Evolutionary conservation across 805 yeast species (phyloP).

Genomic region (Kodamaea hsintzibuensis): DNA sequence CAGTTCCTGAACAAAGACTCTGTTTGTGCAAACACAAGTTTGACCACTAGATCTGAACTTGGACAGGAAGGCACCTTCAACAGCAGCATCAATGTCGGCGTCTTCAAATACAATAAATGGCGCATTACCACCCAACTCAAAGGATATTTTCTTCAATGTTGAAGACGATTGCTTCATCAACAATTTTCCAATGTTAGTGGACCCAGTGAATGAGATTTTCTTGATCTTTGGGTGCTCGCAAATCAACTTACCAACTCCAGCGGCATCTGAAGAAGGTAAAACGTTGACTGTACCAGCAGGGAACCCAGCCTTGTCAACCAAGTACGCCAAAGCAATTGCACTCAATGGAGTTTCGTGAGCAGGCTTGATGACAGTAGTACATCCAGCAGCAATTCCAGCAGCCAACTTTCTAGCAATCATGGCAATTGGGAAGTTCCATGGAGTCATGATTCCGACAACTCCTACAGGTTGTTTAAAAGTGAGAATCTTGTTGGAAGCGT

Average conservation of each 20-base stretch:
- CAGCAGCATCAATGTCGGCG: slow-evolving; percentile 66
- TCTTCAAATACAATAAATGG: slow-evolving; percentile 76
- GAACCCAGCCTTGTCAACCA: slow-evolving; percentile 67
- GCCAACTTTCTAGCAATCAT: slow-evolving; percentile 76
- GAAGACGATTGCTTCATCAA: slow-evolving; percentile 61
- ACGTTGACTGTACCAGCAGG: slow-evolving; percentile 71
- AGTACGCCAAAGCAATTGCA: slow-evolving; percentile 64
- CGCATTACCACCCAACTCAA: slow-evolving; percentile 82
- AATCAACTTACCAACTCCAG: slow-evolving; percentile 54
- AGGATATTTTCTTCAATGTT: slow-evolving; percentile 66
- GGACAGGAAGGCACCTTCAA: slow-evolving; percentile 62
- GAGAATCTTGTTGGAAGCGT: slow-evolving; percentile 49
- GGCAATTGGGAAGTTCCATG: slow-evolving; percentile 84
- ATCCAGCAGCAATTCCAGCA: slow-evolving; percentile 79
- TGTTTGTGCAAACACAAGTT: slow-evolving; percentile 79
- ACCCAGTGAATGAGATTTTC: slow-evolving; percentile 78
- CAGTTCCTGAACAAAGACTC: slow-evolving; percentile 63
- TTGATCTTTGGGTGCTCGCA: slow-evolving; percentile 50
- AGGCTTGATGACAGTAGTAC: slow-evolving; percentile 76
- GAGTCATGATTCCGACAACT: slow-evolving; percentile 75
- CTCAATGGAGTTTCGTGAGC: slow-evolving; percentile 75
- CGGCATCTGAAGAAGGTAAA: slow-evolving; percentile 49
- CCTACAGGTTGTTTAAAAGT: slow-evolving; percentile 77
- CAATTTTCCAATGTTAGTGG: slow-evolving; percentile 70
- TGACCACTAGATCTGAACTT: slow-evolving; percentile 80